Percentiles rank a stretch among this genome's conserved stretches.
phyloP scores from a whole-genome alignment of 1,284 basidiomycete species.

The Malassezia vespertilionis region DNA sequence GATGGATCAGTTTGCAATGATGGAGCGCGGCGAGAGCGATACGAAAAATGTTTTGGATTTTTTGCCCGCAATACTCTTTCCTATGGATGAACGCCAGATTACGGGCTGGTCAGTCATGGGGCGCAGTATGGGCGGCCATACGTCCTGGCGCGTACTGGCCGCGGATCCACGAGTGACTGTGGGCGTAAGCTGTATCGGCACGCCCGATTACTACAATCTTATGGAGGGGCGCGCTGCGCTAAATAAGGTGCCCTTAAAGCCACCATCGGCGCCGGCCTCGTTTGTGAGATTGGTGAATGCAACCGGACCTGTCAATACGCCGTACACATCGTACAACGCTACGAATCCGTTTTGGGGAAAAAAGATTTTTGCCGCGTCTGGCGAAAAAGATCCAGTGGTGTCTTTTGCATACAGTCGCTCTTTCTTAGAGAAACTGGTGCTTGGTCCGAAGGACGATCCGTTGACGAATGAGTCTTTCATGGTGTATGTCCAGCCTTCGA shows the following conservation, averaged over 20 bases:
- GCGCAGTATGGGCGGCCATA: slow-evolving; percentile 65
- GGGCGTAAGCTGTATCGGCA: slow-evolving; percentile 62
- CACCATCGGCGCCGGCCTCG: slow-evolving; percentile 17
- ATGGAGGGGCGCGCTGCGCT: slow-evolving; percentile 14
- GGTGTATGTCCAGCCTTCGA: slow-evolving; percentile 3
- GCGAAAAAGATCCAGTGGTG: slow-evolving; percentile 35
- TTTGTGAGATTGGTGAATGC: slow-evolving; percentile 16
- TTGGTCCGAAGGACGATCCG: slow-evolving; percentile 8
- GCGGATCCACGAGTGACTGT: slow-evolving; percentile 58
- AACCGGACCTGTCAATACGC: slow-evolving; percentile 16
- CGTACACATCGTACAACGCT: slow-evolving; percentile 14
- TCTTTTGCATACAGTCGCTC: slow-evolving; percentile 29
- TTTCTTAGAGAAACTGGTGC: slow-evolving; percentile 28
- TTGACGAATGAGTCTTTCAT: slow-evolving; percentile 2
- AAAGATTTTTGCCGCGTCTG: slow-evolving; percentile 32
- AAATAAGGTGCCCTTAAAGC: slow-evolving; percentile 15
- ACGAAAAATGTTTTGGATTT: slow-evolving; percentile 71
- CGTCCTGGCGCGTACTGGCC: slow-evolving; percentile 60
- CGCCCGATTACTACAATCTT: slow-evolving; percentile 56
- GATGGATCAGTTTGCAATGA: slow-evolving; percentile 46
- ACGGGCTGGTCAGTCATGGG: slow-evolving; percentile 61
- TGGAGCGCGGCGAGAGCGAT: slow-evolving; percentile 55
- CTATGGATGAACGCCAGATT: slow-evolving; percentile 57
- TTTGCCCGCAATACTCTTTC: slow-evolving; percentile 65
- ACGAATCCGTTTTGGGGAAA: slow-evolving; percentile 36